phyloP scores from a whole-genome alignment of 768 basidiomycete genomes.

The Mycena vulgaris region DNA sequence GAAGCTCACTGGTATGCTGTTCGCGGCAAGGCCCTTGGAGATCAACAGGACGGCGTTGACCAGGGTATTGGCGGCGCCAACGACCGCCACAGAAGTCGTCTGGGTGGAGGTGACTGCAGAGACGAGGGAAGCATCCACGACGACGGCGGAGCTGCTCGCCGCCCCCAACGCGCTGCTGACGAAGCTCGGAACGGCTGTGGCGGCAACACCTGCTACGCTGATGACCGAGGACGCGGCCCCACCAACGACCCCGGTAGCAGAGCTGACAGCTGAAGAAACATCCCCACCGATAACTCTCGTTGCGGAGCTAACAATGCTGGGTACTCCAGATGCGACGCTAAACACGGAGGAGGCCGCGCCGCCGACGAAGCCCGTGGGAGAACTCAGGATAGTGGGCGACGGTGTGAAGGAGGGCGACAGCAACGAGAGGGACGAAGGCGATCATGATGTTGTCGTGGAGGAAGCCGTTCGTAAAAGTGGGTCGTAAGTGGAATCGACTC shows the following conservation, averaged over 20 bases:
- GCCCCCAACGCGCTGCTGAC: background rate
- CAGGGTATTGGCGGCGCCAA: background rate
- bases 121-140: background rate
- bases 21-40: background rate
- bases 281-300: background rate
- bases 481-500: background rate
- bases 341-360: background rate
- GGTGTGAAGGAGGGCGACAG: conserved; percentile 1
- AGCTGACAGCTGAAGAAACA: background rate
- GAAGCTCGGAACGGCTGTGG: background rate
- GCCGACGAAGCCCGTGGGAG: too few species aligned
- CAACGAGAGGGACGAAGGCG: background rate
- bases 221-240: background rate
- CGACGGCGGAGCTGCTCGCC: background rate
- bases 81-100: background rate
- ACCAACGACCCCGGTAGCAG: background rate
- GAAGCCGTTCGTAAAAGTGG: background rate
- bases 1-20: background rate
- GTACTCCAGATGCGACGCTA: background rate
- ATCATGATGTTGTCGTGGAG: background rate
- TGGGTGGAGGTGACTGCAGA: background rate
- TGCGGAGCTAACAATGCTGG: background rate
- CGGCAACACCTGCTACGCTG: background rate
- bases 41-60: background rate
- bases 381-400: background rate